Base-by-base conservation (phyloP, 2,329 filamentous ascomycete genomes). In the Pyrenochaeta sp. region DNA sequence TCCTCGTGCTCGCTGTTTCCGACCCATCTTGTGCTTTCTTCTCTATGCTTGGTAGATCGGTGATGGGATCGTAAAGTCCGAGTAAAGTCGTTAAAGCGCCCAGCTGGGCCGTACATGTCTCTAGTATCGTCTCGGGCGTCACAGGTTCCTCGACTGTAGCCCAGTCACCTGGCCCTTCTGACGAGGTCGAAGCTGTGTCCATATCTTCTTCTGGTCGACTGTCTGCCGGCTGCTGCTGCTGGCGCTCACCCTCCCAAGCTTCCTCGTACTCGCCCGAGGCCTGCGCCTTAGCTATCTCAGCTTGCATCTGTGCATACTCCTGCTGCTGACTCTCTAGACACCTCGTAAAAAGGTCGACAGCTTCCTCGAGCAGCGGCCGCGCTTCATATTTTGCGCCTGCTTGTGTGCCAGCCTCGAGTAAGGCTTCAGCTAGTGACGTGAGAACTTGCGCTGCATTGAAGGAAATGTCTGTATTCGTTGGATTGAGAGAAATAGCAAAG, bases 391-490 rank as follows among this genome's bases (percentile, higher is more conserved):
- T 81, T 78, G 72, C 74, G 7, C 55, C 52, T 40, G 66, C 64
- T 15, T 72, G 67, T 5, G 83, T 81, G 42, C 82, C 82, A n/a
- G 82, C 80, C 49, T 87, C 85, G 0, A 83, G 79, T 7, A 86
- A 72, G 2, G 79, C 79, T 77, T 92, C 90, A 1, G 87, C 88
- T 37, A 91, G 79, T 61, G 84, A 87, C 0, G 86, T 89, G 37
- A 91, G 79, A 3, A 91, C 86, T 74, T 91, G 90, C 1, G 86
- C 88, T 5, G 87, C 88, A 71, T 92, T 92, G 80, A 91, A 92
- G 8, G 90, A 78, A 5, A 86, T 82, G 74, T 92, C 89, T 1
- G 88, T 80, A 71, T 91, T 90, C 40, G 87, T 82, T 48, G 84
- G 81, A 24, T 88, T 83, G 30, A 91, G 73, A 1, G 74, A 75